These are phyloP conservation scores for Lomentospora prolificans DNA, from an alignment of 2,329 filamentous ascomycete species.

Conservation along the genomic window DNA sequence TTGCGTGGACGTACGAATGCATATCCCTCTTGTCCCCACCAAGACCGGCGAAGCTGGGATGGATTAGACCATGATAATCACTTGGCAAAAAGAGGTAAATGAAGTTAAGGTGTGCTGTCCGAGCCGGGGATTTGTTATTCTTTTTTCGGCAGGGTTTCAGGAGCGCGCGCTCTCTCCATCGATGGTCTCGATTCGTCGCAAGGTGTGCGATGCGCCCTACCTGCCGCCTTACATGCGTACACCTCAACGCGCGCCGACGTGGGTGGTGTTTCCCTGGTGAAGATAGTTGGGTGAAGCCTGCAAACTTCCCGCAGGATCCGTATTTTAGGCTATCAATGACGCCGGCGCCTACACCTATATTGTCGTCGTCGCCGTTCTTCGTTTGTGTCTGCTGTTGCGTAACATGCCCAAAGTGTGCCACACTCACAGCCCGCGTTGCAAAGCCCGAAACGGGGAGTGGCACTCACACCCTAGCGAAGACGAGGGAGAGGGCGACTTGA, in stretches of 20 bases:
- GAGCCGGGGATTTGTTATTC: neutral
- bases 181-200: neutral
- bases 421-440: too few species aligned
- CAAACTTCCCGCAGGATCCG: neutral
- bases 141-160: neutral
- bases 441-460: too few species aligned
- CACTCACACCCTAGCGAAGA: too few species aligned
- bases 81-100: slow-evolving; percentile 2
- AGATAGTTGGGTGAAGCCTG: too few species aligned
- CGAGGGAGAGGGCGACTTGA: too few species aligned
- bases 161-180: neutral
- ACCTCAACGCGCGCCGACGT: neutral
- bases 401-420: too few species aligned
- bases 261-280: too few species aligned
- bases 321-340: neutral
- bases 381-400: neutral
- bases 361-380: neutral
- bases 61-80: neutral
- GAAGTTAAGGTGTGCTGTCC: neutral
- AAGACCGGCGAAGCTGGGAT: neutral
- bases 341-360: too few species aligned
- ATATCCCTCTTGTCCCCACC: too few species aligned
- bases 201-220: neutral
- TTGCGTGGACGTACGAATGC: neutral
- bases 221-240: neutral